Conservation (phyloP, 1,284 basidiomycete species). For the Sanguinoderma infundibulare region DNA sequence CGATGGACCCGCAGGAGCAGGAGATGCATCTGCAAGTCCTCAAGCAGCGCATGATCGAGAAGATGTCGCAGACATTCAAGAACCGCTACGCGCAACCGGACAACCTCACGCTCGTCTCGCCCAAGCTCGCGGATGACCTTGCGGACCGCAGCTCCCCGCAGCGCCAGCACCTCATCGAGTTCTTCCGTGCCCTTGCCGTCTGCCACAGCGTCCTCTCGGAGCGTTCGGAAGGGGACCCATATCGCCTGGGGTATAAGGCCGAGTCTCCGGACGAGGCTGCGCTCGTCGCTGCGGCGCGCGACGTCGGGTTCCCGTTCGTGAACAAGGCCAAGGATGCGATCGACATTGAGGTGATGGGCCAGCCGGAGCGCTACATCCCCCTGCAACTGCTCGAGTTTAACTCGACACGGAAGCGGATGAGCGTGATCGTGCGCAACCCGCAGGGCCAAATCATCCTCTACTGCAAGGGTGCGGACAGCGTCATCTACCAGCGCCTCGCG, state of each 20-base stretch:
- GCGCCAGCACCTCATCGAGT: slow-evolving; percentile 74
- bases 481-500: slow-evolving; percentile 88
- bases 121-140: slow-evolving; percentile 81
- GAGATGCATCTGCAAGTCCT: slow-evolving; percentile 63
- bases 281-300: slow-evolving; percentile 89
- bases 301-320: slow-evolving; percentile 93
- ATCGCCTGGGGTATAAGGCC: slow-evolving; percentile 92
- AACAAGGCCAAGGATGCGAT: slow-evolving; percentile 75
- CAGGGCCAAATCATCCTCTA: slow-evolving; percentile 85
- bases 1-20: slow-evolving; percentile 74
- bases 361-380: slow-evolving; percentile 81
- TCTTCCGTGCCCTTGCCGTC: slow-evolving; percentile 90
- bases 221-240: slow-evolving; percentile 62
- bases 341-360: slow-evolving; percentile 93
- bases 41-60: slow-evolving; percentile 81
- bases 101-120: slow-evolving; percentile 89
- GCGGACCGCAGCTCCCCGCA: slow-evolving; percentile 66
- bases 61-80: slow-evolving; percentile 81
- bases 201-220: slow-evolving; percentile 93
- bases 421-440: slow-evolving; percentile 83
- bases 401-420: slow-evolving; percentile 93
- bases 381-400: slow-evolving; percentile 93
- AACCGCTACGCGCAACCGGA: slow-evolving; percentile 87
- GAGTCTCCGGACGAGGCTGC: slow-evolving; percentile 97
- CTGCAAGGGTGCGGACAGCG: slow-evolving; percentile 96